phyloP scores from a whole-genome alignment of 1,139 yeast species.

The Suhomyces anneliseae region DNA sequence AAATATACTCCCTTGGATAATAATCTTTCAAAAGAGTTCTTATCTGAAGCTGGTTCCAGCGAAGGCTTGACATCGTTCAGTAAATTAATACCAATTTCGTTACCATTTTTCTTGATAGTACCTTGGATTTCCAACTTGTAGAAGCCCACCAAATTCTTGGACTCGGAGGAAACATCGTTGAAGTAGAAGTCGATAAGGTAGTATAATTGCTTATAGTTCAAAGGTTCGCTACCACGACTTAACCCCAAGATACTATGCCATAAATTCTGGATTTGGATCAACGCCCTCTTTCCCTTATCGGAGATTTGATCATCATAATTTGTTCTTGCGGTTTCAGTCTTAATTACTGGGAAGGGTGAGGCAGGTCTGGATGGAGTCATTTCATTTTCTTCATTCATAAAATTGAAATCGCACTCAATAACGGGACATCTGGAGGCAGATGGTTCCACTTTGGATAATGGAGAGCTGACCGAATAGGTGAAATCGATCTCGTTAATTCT shows the following conservation, averaged over 20 bases:
- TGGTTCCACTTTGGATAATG: conserved; percentile 1
- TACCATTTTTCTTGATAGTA: conserved; percentile 19
- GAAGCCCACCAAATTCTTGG: conserved; percentile 25
- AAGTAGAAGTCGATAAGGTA: conserved; percentile 38
- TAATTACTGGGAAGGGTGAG: conserved; percentile 6
- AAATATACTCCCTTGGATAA: conserved; percentile 30
- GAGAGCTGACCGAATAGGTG: conserved; percentile 20
- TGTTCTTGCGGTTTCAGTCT: neutral
- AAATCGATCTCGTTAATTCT: conserved; percentile 27
- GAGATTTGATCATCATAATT: conserved; percentile 4
- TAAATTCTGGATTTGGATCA: conserved; percentile 22
- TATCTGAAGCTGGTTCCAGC: conserved; percentile 13
- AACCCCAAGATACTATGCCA: conserved; percentile 30
- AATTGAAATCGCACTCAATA: conserved; percentile 41
- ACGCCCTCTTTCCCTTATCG: conserved; percentile 10
- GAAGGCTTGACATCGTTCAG: conserved; percentile 7
- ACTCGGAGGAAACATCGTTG: conserved; percentile 20
- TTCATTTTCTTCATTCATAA: conserved; percentile 30
- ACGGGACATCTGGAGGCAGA: conserved; percentile 36
- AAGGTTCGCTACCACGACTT: conserved; percentile 22
- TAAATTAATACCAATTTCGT: conserved; percentile 16
- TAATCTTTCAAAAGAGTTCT: conserved; percentile 15
- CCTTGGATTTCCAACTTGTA: conserved; percentile 29
- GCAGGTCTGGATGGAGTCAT: conserved; percentile 3
- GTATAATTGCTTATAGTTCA: conserved; percentile 31